Base-by-base conservation (phyloP, 805 yeast species). In the Wickerhamomyces hampshirensis region DNA sequence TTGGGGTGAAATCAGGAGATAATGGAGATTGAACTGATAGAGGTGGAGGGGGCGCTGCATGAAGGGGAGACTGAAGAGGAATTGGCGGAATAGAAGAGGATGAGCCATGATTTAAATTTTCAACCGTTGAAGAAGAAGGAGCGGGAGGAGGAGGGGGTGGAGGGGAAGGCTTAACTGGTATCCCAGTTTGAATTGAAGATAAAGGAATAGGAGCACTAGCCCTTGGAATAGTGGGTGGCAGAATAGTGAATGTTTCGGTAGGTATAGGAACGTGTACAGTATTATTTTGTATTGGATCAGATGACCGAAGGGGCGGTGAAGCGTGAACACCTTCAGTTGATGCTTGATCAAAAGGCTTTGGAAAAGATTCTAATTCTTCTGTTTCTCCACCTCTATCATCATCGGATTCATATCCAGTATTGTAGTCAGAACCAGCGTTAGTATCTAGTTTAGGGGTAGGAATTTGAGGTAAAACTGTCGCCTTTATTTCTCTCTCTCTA, bases 341-440 rank as follows among this genome's bases (percentile, higher is more conserved):
- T 18, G 9, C 12, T 15, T 39, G 43, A 12, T 36, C 44, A 17
- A 40, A 31, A 13, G 44, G 36, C 14, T 16, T 35, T 2, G 23
- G 23, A 8, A 39, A 39, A 11, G 33, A 17, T 26, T 40, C 39
- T 27, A 40, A 6, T 10, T 38, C 38, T 7, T 33, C 39, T 5
- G 37, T 21, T 12, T 26, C 26, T 2, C 17, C 11, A 28, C 57
- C 59, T 0, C 66, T 61, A 38, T 72, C 79, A 32, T 75, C 84
- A 51, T 82, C 88, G 0, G 86, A 86, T 38, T 82, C 86, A 49
- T 80, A 80, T 0, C 87, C 87, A 1, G 85, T 73, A 8, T 63
- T 64, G 38, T 63, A 63, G 18, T 51, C 55, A 14, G 55, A 56
- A 10, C 51, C 47, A 28, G 44, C 50, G 24, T 48, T 34, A 18